These are phyloP conservation scores for Noccaea caerulescens DNA, from an alignment of 345 rosid species.

Conservation along the genomic window DNA sequence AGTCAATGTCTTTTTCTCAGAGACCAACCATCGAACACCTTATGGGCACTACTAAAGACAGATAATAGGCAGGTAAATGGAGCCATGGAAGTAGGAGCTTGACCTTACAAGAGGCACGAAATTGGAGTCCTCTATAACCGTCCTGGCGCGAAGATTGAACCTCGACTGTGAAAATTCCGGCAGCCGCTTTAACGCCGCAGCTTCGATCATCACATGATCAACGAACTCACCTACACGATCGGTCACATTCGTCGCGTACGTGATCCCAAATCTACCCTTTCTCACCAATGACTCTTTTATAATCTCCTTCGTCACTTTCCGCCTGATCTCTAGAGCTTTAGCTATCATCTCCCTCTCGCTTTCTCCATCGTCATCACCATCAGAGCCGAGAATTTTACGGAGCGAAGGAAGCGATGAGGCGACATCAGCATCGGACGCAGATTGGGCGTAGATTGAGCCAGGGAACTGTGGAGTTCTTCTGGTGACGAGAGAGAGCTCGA, in stretches of 20 bases:
- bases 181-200: constrained; percentile 68
- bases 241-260: constrained; percentile 73
- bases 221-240: constrained; percentile 59
- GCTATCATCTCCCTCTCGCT: constrained; percentile 66
- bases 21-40: constrained; percentile 38
- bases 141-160: constrained; percentile 64
- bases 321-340: constrained; percentile 70
- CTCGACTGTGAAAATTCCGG: constrained; percentile 59
- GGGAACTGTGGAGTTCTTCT: constrained; percentile 74
- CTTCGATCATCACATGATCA: constrained; percentile 80
- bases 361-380: constrained; percentile 41
- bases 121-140: constrained; percentile 61
- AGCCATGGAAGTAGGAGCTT: constrained; percentile 5
- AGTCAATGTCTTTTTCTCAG: not conserved
- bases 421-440: constrained; percentile 40
- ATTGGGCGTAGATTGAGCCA: constrained; percentile 56
- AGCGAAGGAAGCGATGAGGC: constrained; percentile 53
- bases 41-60: constrained; percentile 12
- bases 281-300: constrained; percentile 67
- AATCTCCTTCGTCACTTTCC: constrained; percentile 77
- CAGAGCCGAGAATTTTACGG: constrained; percentile 42
- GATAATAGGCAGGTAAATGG: not conserved
- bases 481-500: constrained; percentile 61
- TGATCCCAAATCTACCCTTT: constrained; percentile 84
- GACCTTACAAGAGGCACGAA: constrained; percentile 85